Base-by-base conservation (phyloP, 1,284 basidiomycete species). In the Papiliotrema terrestris region DNA sequence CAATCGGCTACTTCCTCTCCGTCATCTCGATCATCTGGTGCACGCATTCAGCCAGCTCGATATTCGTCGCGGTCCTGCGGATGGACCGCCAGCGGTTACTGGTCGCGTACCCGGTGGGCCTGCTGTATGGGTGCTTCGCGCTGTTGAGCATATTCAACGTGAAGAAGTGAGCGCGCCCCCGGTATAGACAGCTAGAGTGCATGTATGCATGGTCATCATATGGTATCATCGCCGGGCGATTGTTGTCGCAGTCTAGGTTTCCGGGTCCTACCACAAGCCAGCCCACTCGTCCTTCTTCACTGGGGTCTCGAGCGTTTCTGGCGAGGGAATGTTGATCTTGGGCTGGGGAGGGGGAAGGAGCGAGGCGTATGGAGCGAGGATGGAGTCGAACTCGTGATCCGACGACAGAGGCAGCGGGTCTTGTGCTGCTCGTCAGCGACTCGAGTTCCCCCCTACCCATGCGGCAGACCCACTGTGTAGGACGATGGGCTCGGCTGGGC, bases 51-150 rank as follows among this genome's bases (percentile, higher is more conserved):
- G 93, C 93, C 15, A 93, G 90, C 9, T 87, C 88, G 8, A 97
- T 97, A 59, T 97, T 97, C 65, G 91, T 94, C 20, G 87, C 89
- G 1, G 91, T 96, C 19, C 80, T 97, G 48, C 84, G 89, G 59
- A 94, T 97, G 89, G 90, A 90, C 29, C 88, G 92, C 61, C 93
- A 97, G 73, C 83, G 92, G 46, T 79, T 96, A 44, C 83, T 97
- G 20, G 92, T 97, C 41, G 93, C 92, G 60, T 97, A 97, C 75
- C 93, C 93, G 15, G 85, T 96, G 51, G 91, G 89, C 45, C 78
- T 97, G 52, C 79, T 97, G 43, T 97, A 94, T 65, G 91, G 90
- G 23, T 94, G 90, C 76, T 95, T 95, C 71, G 91, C 90, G 11
- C 78, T 95, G 44, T 82, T 95, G 54, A 92, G 88, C 56, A 76